These are phyloP conservation scores for Hymenoscyphus salicellus DNA, from an alignment of 2,329 filamentous ascomycete species.

Conservation along the genomic window DNA sequence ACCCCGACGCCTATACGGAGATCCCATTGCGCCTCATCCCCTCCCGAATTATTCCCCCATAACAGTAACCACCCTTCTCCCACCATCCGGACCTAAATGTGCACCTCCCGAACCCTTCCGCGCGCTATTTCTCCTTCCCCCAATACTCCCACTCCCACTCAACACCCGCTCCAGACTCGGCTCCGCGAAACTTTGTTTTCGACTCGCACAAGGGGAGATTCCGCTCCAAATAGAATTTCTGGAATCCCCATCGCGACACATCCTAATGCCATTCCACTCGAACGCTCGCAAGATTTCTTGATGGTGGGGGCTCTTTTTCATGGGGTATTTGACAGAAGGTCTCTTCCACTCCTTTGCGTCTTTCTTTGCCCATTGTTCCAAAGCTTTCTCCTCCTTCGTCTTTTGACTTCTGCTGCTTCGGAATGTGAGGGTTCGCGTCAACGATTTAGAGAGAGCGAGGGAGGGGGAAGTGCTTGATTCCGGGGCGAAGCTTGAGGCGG, in stretches of 20 bases:
- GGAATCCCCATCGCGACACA: constrained; percentile 10
- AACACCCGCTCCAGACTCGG: constrained; percentile 10
- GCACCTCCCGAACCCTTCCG: neutral
- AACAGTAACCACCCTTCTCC: neutral
- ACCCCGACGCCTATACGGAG: neutral
- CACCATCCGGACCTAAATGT: neutral
- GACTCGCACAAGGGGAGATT: constrained; percentile 20
- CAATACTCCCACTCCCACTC: constrained; percentile 8
- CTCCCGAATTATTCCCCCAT: neutral
- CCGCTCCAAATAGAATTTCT: constrained; percentile 16
- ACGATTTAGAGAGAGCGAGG: constrained; percentile 6
- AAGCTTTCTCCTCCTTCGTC: constrained; percentile 11
- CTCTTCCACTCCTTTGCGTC: constrained; percentile 23
- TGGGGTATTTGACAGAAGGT: constrained; percentile 7
- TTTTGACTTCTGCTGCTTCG: constrained; percentile 3
- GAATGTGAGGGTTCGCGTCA: constrained; percentile 20
- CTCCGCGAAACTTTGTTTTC: constrained; percentile 19
- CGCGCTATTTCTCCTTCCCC: constrained; percentile 2
- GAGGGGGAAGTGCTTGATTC: constrained; percentile 4
- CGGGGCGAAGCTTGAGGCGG: constrained; percentile 9
- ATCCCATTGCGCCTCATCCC: neutral
- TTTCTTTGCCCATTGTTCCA: constrained; percentile 23
- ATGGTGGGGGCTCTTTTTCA: constrained; percentile 19
- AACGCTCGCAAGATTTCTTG: constrained; percentile 24
- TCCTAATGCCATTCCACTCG: constrained; percentile 17